Evolutionary conservation across 2,329 filamentous ascomycete species (phyloP).

Genomic region (Fusarium penzigii): DNA sequence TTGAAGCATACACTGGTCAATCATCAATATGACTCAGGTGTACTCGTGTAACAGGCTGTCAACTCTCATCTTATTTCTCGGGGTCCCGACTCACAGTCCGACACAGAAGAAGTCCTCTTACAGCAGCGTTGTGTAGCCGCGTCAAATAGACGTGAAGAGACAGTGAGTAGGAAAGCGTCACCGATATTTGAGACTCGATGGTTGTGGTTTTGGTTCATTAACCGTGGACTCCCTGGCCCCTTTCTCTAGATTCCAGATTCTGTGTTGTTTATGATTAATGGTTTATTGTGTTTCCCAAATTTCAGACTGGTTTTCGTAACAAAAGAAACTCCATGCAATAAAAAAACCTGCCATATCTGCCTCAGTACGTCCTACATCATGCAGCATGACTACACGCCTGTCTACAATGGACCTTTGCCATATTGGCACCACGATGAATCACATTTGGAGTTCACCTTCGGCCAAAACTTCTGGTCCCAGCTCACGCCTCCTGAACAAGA

Average conservation of each 20-base stretch:
- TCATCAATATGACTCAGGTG: neutral
- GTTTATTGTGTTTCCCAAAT: too few relatives aligned
- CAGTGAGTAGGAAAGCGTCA: neutral
- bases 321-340: too few relatives aligned
- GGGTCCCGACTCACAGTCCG: neutral
- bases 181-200: too few relatives aligned
- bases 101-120: neutral
- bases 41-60: neutral
- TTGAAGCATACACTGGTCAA: neutral
- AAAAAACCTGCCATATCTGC: neutral
- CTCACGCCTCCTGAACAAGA: neutral
- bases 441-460: neutral
- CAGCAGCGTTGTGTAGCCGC: neutral
- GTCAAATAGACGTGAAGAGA: neutral
- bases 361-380: neutral
- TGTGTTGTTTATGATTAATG: too few relatives aligned
- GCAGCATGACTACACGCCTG: neutral
- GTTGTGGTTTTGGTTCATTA: too few relatives aligned
- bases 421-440: neutral
- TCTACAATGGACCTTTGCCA: neutral
- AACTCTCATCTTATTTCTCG: neutral
- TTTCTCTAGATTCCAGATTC: too few relatives aligned
- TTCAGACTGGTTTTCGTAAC: too few relatives aligned
- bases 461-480: neutral
- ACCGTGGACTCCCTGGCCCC: too few relatives aligned